phyloP scores from a whole-genome alignment of 345 rosid species.

The Populus nigra region DNA sequence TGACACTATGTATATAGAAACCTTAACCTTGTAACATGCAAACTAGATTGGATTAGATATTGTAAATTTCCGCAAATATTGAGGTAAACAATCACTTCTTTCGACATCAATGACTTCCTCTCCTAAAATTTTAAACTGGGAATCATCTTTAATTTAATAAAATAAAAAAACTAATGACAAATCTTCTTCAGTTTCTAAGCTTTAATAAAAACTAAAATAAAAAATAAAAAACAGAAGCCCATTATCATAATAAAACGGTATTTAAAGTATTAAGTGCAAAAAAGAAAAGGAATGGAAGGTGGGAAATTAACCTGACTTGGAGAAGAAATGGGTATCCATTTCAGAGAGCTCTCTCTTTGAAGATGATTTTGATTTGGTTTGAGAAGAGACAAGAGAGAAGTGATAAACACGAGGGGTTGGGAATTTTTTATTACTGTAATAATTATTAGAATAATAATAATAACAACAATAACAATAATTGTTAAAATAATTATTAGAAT shows the following conservation, averaged over 20 bases:
- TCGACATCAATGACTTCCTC: not conserved
- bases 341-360: conserved; percentile 16
- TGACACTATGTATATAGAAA: not conserved
- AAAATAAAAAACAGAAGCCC: too few relatives aligned
- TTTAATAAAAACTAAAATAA: not conserved
- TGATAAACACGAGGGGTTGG: conserved; percentile 6
- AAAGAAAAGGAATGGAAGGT: not conserved
- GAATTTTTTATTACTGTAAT: not conserved
- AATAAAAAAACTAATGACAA: too few relatives aligned
- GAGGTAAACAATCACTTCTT: not conserved
- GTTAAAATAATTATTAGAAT: not conserved
- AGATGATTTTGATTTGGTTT: conserved; percentile 19
- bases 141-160: not conserved
- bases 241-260: not conserved
- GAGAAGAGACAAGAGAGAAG: conserved; percentile 15
- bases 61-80: not conserved
- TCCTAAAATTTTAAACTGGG: not conserved
- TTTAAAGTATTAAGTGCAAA: not conserved
- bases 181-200: too few relatives aligned
- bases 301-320: conserved; percentile 39
- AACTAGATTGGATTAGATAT: not conserved
- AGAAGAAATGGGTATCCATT: conserved; percentile 34
- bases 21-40: not conserved
- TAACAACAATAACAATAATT: not conserved
- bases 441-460: not conserved